phyloP scores from a whole-genome alignment of 2,329 filamentous ascomycete species.

The Fusarium foetens region DNA sequence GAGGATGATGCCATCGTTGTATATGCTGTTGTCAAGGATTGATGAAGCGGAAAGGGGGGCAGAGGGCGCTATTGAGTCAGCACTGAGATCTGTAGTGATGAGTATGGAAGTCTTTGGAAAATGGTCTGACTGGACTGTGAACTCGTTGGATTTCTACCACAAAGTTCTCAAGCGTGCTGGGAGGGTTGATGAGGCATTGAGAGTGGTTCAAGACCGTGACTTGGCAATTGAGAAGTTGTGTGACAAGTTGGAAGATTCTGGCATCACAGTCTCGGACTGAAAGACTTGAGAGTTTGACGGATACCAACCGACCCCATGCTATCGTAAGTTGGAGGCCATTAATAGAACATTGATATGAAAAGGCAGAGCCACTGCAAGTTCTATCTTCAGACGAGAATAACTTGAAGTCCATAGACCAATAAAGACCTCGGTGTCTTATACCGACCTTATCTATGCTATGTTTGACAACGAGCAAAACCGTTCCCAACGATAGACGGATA shows the following conservation, averaged over 20 bases:
- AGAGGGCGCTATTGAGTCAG: not conserved
- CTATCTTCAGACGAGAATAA: accelerated
- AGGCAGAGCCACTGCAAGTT: not conserved
- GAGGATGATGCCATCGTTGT: not conserved
- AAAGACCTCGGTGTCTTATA: not conserved
- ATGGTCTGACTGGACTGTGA: not conserved
- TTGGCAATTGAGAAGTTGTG: not conserved
- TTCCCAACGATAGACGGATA: not conserved
- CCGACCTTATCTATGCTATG: not conserved
- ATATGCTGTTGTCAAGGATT: not conserved
- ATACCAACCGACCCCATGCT: accelerated
- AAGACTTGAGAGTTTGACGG: not conserved
- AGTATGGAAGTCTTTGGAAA: not conserved
- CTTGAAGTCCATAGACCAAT: not conserved
- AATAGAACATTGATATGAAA: too few species aligned
- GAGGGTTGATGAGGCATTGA: not conserved
- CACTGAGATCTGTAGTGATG: not conserved
- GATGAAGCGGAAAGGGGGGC: not conserved
- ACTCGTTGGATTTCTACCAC: not conserved
- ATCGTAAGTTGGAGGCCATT: too few species aligned
- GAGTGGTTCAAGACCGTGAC: not conserved
- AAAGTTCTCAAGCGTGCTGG: not conserved
- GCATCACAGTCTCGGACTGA: not conserved
- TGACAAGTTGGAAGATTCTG: not conserved
- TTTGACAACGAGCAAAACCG: not conserved